Base-by-base conservation (phyloP, 306 rosid genomes). In the Luffa acutangula region DNA sequence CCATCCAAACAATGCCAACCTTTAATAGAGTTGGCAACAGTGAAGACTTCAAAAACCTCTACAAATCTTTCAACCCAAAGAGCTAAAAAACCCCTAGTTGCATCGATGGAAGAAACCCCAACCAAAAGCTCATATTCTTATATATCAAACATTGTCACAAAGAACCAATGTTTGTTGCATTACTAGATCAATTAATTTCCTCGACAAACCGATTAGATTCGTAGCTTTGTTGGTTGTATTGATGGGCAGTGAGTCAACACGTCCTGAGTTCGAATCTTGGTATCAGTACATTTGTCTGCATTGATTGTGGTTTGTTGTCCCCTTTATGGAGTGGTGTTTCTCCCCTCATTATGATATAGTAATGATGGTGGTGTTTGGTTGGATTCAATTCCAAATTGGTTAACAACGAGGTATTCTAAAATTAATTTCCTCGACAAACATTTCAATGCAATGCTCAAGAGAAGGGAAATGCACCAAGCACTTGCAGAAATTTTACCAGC, bases 401-500 rank as follows among this genome's bases (percentile, higher is more conserved):
- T n/a, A n/a, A n/a, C n/a, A n/a, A n/a, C n/a, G n/a, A n/a, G n/a
- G n/a, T n/a, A n/a, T n/a, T n/a, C n/a, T n/a, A n/a, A n/a, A 12
- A 21, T 11, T 46, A 3, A 46, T 71, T 43, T 71, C 77, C 53
- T 7, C 5, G 41, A 42, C 12, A 25, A 49, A 73, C 43, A 49
- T 73, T 49, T 73, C 78, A 48, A 49, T 7, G 25, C 25, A 25
- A 25, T 33, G 78, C 60, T 73, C 56, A 49, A 73, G 48, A 65
- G 48, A 37, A 37, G 17, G 56, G 10, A 75, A 53, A 53, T 76
- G 66, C 49, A 56, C 25, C 60, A 18, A 31, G 56, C 31, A 25
- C 31, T 21, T 25, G 13, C 43, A 57, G 83, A 83, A 83, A 82
- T 83, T 82, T 77, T 87, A 94, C 98, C 95, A 95, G 89, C 85